Evolutionary conservation across 495 filamentous ascomycete species (phyloP), one percentile per base, ranked within the genome.

Genomic region (Penicillium riverlandense): DNA sequence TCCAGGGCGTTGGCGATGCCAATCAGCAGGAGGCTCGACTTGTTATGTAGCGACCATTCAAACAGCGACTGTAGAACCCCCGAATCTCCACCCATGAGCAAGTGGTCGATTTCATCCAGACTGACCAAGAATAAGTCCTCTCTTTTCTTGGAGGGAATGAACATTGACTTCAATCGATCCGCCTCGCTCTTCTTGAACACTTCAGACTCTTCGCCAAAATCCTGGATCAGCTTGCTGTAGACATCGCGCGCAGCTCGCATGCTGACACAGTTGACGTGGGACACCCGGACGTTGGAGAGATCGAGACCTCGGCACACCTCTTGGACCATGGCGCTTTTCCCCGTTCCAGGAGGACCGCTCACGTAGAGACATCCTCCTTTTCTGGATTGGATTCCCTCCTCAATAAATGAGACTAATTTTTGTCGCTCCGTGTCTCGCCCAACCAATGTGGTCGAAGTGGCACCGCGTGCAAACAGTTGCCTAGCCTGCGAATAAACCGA

Each of bases 1-100:
- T 99, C 92, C 42, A 99, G 75, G 2, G 92, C 94, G 54, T 99
- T 99, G 39, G 92, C 94, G 55, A 99, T 96, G 33, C 92, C 92
- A 33, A 99, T 76, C 16, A 97, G 66, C 15, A 91, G 67, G 2
- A 99, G 79, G 8, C 78, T 80, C 2, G 91, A 96, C 6, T 77
- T 77, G 41, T 72, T 75, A 14, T 84, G 77, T 46, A 97, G 69
- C 11, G 94, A 90, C 88, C 89, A 96, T 52, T 95, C 88, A 47
- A 99, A 97, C 29, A 99, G 65, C 27, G 80, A 85, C 63, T 96
- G 94, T 11, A 99, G 73, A 32, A 90, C 79, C 47, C 90, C 88
- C 22, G 86, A 68, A 56, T 96, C 94, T 14, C 92, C 22, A 22
- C 22, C 65, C 0, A 81, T 88, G 30, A 97, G 73, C 43, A 99